Evolutionary conservation across 2,329 filamentous ascomycete species (phyloP), one percentile per base, ranked within the genome.

Genomic region (Pochonia chlamydosporia): DNA sequence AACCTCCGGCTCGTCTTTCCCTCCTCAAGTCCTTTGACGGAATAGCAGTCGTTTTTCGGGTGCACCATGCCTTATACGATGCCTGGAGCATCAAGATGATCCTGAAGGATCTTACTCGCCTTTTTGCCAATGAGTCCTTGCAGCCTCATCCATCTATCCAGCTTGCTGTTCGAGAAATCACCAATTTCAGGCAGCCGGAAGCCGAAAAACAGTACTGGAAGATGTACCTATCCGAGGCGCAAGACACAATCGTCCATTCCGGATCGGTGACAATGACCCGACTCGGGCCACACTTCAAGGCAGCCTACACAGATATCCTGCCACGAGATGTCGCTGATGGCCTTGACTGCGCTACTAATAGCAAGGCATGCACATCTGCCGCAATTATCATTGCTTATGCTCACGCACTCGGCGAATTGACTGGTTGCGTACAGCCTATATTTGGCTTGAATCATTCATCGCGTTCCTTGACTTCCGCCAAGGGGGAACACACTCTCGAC

Each of bases 81-180:
- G 56, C 54, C 13, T 59, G 56, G 56, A 58, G 52, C 45, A 57
- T 59, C 52, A 56, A 56, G 44, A 54, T 57, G 55, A 50, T 59
- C 18, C 24, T 53, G 37, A 43, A 39, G 5, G 56, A 59, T 21
- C 47, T 59, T 5, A 24, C 35, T 18, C 23, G 33, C n/a, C 44
- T 49, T 4, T 36, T 49, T 18, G 40, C 21, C 33, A 16, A 11
- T 40, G 40, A 24, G 25, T 14, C 31, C 9, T 6, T 35, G 21
- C 44, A 40, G 21, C n/a, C 39, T 20, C 23, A 35, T 33, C 18
- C 31, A n/a, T 36, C 40, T 14, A 5, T 44, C 4, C 5, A 37
- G 20, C 30, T 3, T 10, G 28, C 24, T 7, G 18, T 44, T 18
- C 33, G 37, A n/a, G 28, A 43, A 31, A 48, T 44, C 6, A 33